Evolutionary conservation across 1,284 basidiomycete genomes (phyloP), one percentile per base, ranked within the genome.

Genomic region (Kwoniella shivajii): DNA sequence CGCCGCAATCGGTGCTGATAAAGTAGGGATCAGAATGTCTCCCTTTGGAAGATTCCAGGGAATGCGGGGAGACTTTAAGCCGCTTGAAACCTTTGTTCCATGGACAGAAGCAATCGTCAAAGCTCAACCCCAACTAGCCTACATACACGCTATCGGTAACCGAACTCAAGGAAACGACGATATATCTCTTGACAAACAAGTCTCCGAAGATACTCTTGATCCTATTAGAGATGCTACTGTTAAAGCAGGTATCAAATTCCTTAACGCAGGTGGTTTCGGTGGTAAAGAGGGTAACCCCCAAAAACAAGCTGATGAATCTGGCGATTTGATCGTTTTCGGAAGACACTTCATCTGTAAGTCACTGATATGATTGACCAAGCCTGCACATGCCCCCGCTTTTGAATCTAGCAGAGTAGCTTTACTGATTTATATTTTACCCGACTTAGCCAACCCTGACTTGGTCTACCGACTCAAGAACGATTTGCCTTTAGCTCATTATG

Each of bases 91-190:
- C 20, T 68, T 55, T 41, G 51, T 66, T n/a, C 50, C 59, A 16
- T 57, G 51, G 50, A 53, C 65, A 39, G 43, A 63, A 22, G 51
- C 63, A 26, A 63, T 77, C 48, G 57, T 80, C 43, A 72, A 79
- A 34, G 64, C 72, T 2, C 79, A 78, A 65, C 82, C 84, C 18
- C 65, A 79, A 9, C 72, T 86, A 7, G 84, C 84, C 1, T 87
- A 85, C 65, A 56, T 86, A 16, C 86, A 88, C 66, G 73, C 82
- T 37, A 72, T 84, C 27, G 85, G 86, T 64, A 76, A 82, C 1
- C 74, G 80, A 29, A 64, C 57, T 6, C 50, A 39, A 42, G 45
- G 50, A 10, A 60, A 33, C 27, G 39, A 34, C 16, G 45, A 49
- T 18, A 81, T 26, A 26, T 50, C 61, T 4, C 71, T 65, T 13